Conservation (phyloP, 2,329 filamentous ascomycete genomes). For the Pseudogymnoascus sp. region DNA sequence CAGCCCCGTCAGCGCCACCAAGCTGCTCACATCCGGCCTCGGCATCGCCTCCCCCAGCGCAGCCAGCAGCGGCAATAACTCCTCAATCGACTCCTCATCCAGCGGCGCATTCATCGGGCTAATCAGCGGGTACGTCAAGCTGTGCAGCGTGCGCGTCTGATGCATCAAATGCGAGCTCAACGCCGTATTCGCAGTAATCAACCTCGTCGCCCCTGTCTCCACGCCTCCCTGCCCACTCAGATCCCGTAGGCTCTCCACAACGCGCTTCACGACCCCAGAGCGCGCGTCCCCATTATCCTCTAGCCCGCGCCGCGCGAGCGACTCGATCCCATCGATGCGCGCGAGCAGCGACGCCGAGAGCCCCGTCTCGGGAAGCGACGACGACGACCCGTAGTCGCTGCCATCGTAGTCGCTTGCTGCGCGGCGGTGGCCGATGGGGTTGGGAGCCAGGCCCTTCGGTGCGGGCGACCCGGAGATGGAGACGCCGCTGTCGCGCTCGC, state of each 20-base stretch:
- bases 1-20: constrained; percentile 59
- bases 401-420: constrained; percentile 58
- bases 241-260: constrained; percentile 62
- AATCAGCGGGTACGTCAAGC: constrained; percentile 61
- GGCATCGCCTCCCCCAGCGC: constrained; percentile 61
- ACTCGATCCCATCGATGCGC: constrained; percentile 65
- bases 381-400: constrained; percentile 66
- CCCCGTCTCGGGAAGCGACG: constrained; percentile 60
- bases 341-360: constrained; percentile 59
- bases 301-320: constrained; percentile 55
- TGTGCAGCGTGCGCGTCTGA: constrained; percentile 68
- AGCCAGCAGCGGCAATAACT: constrained; percentile 59
- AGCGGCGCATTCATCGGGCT: constrained; percentile 59
- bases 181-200: constrained; percentile 68
- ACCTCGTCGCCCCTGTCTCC: constrained; percentile 66
- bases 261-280: constrained; percentile 59
- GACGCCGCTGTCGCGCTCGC: constrained; percentile 27
- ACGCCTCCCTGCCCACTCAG: constrained; percentile 66
- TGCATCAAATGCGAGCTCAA: constrained; percentile 66
- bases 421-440: constrained; percentile 37
- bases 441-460: background rate
- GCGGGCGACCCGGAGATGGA: constrained; percentile 24
- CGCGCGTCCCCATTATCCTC: constrained; percentile 57
- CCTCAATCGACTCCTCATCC: constrained; percentile 57
- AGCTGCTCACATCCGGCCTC: constrained; percentile 51